Percentiles rank a stretch among this genome's conserved stretches.
Conservation (phyloP, 768 basidiomycete genomes). For the Tylopilus intermedius region DNA sequence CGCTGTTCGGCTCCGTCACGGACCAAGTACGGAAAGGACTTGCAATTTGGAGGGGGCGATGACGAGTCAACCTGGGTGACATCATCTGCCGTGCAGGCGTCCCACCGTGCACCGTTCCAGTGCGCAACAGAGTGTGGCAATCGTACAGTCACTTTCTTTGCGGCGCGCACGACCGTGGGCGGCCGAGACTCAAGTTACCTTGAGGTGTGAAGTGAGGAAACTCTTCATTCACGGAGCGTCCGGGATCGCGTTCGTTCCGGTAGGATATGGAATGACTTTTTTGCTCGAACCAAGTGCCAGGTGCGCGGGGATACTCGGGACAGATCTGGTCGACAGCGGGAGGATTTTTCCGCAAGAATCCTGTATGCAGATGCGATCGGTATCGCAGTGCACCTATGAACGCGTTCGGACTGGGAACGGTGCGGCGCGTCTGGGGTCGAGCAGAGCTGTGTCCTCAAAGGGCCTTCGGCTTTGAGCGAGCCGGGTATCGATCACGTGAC, state of each 20-base stretch:
- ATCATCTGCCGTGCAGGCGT: background rate
- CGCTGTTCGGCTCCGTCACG: too few relatives aligned
- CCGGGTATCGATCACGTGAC: slow-evolving; percentile 12
- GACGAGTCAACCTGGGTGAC: background rate
- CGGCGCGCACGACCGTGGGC: background rate
- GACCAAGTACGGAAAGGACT: too few relatives aligned
- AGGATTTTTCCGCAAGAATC: background rate
- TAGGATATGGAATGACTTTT: background rate
- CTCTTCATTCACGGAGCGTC: background rate
- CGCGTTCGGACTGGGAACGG: too few relatives aligned
- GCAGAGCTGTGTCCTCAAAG: too few relatives aligned
- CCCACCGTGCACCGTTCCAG: too few relatives aligned
- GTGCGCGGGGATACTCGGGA: slow-evolving; percentile 10
- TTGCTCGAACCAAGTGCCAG: background rate
- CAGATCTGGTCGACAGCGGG: background rate
- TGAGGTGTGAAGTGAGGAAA: background rate
- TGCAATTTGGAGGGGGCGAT: background rate
- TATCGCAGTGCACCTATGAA: too few relatives aligned
- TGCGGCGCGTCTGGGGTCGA: too few relatives aligned
- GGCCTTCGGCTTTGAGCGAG: too few relatives aligned
- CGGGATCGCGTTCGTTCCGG: background rate
- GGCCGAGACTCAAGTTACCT: background rate
- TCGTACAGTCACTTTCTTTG: too few relatives aligned
- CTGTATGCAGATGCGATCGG: too few relatives aligned
- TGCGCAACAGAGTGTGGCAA: too few relatives aligned